Percentiles rank a stretch among this genome's conserved stretches.
Evolutionary conservation across 2,329 filamentous ascomycete species (phyloP).

Genomic region (Exophiala xenobiotica): DNA sequence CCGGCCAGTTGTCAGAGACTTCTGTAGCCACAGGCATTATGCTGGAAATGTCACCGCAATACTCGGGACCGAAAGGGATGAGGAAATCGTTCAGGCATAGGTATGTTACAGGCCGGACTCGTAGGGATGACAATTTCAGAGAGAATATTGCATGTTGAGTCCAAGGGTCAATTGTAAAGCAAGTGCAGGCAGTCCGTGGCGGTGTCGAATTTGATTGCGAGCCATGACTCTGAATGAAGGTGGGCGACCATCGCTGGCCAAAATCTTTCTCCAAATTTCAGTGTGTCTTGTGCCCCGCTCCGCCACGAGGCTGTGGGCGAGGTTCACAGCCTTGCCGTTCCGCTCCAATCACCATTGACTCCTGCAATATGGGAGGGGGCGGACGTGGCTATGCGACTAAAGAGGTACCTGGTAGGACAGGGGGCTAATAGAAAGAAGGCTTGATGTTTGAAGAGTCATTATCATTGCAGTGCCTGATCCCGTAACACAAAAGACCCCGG

Average conservation of each 20-base stretch:
- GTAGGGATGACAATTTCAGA: background rate
- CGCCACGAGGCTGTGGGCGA: background rate
- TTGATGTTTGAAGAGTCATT: background rate
- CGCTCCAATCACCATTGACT: background rate
- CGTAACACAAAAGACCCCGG: too few species aligned
- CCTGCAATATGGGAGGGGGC: background rate
- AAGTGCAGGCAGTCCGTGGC: background rate
- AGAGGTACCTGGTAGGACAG: too few species aligned
- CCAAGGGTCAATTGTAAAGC: background rate
- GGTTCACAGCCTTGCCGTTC: constrained; percentile 1
- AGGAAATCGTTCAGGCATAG: background rate
- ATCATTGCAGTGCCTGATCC: background rate
- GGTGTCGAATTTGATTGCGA: background rate
- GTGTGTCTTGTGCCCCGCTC: background rate
- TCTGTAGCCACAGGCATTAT: constrained; percentile 22
- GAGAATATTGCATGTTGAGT: constrained; percentile 10
- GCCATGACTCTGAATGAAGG: constrained; percentile 1
- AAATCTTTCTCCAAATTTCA: constrained; percentile 11
- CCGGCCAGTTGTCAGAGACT: constrained; percentile 9
- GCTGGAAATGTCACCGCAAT: constrained; percentile 14
- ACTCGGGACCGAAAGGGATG: background rate
- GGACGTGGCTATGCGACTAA: background rate
- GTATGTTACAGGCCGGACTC: background rate
- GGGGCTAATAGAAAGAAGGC: too few species aligned
- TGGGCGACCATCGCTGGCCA: constrained; percentile 1